Evolutionary conservation across 495 filamentous ascomycete genomes (phyloP).

Genomic region (Xylaria acuta): DNA sequence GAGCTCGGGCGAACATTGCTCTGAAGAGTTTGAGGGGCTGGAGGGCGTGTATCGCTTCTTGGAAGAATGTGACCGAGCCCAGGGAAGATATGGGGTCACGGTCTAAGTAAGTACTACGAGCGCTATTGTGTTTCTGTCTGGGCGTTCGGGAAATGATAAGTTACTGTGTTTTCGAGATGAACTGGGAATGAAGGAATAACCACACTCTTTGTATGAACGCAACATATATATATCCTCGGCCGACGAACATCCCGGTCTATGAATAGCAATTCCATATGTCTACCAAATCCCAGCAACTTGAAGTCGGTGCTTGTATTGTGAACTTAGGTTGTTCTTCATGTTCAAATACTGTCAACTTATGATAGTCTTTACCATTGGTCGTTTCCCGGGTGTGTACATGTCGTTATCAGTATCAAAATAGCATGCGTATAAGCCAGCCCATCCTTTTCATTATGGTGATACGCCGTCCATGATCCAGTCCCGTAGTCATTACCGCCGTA

Average conservation of each 20-base stretch:
- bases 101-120: slow-evolving; percentile 16
- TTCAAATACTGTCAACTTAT: background rate
- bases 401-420: background rate
- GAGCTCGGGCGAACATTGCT: slow-evolving; percentile 51
- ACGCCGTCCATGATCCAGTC: background rate
- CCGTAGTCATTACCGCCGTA: background rate
- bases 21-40: slow-evolving; percentile 72
- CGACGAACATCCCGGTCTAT: slow-evolving; percentile 14
- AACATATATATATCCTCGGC: slow-evolving; percentile 25
- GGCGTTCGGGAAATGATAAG: slow-evolving; percentile 13
- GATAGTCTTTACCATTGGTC: background rate
- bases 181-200: slow-evolving; percentile 26
- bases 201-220: slow-evolving; percentile 38
- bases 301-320: background rate
- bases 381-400: background rate
- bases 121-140: slow-evolving; percentile 17
- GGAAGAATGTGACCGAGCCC: slow-evolving; percentile 78
- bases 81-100: slow-evolving; percentile 38
- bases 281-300: background rate
- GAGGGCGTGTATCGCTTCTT: slow-evolving; percentile 89
- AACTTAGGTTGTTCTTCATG: background rate
- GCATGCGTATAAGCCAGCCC: background rate
- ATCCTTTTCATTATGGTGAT: background rate
- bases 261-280: slow-evolving; percentile 34
- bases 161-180: background rate